Conservation (phyloP, 2,329 filamentous ascomycete genomes). For the Davidsoniella virescens region DNA sequence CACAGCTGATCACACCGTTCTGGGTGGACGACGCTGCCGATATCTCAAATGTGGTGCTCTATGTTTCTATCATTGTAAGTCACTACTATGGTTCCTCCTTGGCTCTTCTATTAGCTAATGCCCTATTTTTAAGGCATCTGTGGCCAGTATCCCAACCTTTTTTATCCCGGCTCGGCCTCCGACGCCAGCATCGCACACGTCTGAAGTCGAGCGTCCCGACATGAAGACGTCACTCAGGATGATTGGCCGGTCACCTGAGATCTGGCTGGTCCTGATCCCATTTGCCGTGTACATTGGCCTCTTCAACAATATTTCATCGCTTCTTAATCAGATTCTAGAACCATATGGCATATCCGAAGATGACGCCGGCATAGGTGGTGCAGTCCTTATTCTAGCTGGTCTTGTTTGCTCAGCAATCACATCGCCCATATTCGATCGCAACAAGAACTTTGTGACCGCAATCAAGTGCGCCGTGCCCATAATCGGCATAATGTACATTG, state of each 20-base stretch:
- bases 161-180: constrained; percentile 66
- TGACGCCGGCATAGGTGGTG: constrained; percentile 78
- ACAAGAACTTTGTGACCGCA: constrained; percentile 58
- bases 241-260: constrained; percentile 45
- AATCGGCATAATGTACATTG: constrained; percentile 55
- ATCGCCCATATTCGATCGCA: constrained; percentile 71
- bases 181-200: constrained; percentile 57
- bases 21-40: constrained; percentile 48
- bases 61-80: constrained; percentile 65
- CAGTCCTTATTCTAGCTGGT: constrained; percentile 75
- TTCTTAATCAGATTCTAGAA: constrained; percentile 77
- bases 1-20: constrained; percentile 70
- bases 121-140: constrained; percentile 31
- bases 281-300: constrained; percentile 75
- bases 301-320: constrained; percentile 81
- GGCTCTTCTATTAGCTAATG: neutral
- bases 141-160: constrained; percentile 57
- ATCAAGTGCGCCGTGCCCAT: constrained; percentile 63
- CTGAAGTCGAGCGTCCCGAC: constrained; percentile 38
- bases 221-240: constrained; percentile 35
- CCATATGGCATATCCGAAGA: constrained; percentile 76
- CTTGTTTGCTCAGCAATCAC: constrained; percentile 60
- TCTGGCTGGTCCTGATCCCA: constrained; percentile 68
- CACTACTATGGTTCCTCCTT: neutral
- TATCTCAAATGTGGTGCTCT: constrained; percentile 70